Conservation (phyloP, 768 basidiomycete species). For the Dacryopinax spathularia region DNA sequence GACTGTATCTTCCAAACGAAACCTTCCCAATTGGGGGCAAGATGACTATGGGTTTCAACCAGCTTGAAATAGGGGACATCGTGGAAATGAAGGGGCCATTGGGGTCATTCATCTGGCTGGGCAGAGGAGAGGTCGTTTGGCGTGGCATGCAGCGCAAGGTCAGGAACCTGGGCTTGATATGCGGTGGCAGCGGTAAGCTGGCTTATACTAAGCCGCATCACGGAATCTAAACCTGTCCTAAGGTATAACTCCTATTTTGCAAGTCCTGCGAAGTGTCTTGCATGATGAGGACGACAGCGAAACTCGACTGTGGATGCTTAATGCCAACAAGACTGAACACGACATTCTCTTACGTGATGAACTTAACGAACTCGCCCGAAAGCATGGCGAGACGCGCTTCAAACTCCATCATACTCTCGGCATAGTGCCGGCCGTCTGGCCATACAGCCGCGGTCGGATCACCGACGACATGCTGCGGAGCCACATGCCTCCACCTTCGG, state of each 20-base stretch:
- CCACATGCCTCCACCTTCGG: slow-evolving; percentile 30
- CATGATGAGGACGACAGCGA: slow-evolving; percentile 26
- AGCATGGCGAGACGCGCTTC: slow-evolving; percentile 19
- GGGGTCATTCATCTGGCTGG: slow-evolving; percentile 42
- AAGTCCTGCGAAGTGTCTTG: slow-evolving; percentile 38
- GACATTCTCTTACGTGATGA: slow-evolving; percentile 42
- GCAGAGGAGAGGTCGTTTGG: slow-evolving; percentile 27
- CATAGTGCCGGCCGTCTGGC: slow-evolving; percentile 27
- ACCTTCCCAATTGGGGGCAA: slow-evolving; percentile 34
- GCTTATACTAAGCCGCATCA: neutral
- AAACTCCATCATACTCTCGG: slow-evolving; percentile 35
- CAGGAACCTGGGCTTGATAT: slow-evolving; percentile 38
- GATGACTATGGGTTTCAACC: slow-evolving; percentile 37
- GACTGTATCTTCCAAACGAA: slow-evolving; percentile 32
- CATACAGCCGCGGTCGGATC: slow-evolving; percentile 31
- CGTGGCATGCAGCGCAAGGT: slow-evolving; percentile 26
- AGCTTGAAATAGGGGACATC: slow-evolving; percentile 35
- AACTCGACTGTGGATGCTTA: slow-evolving; percentile 35
- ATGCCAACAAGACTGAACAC: slow-evolving; percentile 33
- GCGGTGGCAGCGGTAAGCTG: slow-evolving; percentile 39
- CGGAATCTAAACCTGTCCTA: neutral
- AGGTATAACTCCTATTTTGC: slow-evolving; percentile 46
- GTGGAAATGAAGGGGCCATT: slow-evolving; percentile 48
- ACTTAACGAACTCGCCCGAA: slow-evolving; percentile 28
- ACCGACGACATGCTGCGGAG: slow-evolving; percentile 25